A percentile compares a stretch with the other conserved stretches of the same genome.
Conservation (phyloP, 2,329 filamentous ascomycete genomes). For the Paraphoma chrysanthemicola region DNA sequence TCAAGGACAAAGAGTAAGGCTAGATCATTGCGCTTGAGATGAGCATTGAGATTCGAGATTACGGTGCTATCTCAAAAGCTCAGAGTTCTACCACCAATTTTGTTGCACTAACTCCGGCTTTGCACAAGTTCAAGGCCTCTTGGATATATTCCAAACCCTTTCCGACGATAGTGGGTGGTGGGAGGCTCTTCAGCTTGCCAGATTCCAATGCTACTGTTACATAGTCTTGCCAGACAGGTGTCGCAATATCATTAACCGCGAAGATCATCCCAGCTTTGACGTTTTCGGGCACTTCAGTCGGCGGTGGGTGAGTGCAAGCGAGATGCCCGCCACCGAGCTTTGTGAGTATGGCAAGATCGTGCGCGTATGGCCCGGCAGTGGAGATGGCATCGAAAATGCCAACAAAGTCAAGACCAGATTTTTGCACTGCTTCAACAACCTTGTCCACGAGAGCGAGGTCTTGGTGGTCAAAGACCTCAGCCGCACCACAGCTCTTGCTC, state of each 20-base stretch:
- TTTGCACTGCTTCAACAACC: slow-evolving; percentile 44
- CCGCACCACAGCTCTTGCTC: slow-evolving; percentile 28
- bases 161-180: slow-evolving; percentile 31
- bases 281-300: slow-evolving; percentile 34
- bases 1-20: too few relatives aligned
- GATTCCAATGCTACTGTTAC: slow-evolving; percentile 30
- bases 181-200: slow-evolving; percentile 34
- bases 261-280: slow-evolving; percentile 43
- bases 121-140: slow-evolving; percentile 28
- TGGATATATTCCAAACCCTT: slow-evolving; percentile 36
- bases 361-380: slow-evolving; percentile 20
- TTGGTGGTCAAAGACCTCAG: slow-evolving; percentile 36
- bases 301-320: slow-evolving; percentile 46
- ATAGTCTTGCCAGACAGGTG: slow-evolving; percentile 33
- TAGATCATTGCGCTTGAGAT: too few relatives aligned
- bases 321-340: slow-evolving; percentile 44
- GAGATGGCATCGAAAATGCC: slow-evolving; percentile 51
- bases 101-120: slow-evolving; percentile 46
- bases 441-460: slow-evolving; percentile 41
- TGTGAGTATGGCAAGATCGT: slow-evolving; percentile 33
- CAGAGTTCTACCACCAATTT: slow-evolving; percentile 50
- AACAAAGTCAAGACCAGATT: slow-evolving; percentile 42
- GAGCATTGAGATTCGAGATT: too few relatives aligned
- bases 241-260: slow-evolving; percentile 30
- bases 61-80: background rate